Evolutionary conservation across 1,284 basidiomycete species (phyloP).

Genomic region (Cutaneotrichosporon arboriforme): DNA sequence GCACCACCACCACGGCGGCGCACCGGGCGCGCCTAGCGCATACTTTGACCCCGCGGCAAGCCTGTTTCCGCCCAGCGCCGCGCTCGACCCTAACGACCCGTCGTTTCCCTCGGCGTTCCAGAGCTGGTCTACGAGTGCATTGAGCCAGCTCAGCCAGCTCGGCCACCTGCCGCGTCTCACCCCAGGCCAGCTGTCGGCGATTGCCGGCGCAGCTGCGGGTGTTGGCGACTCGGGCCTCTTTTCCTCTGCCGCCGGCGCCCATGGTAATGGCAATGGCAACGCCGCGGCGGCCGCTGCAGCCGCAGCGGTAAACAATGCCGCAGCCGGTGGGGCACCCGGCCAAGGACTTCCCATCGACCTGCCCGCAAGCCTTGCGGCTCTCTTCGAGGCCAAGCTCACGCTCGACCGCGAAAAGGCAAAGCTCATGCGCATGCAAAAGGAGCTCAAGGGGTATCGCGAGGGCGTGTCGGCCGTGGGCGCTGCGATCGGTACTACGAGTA

Average conservation of each 20-base stretch:
- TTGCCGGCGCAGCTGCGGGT: conserved; percentile 40
- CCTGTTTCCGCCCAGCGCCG: conserved; percentile 13
- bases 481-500: not conserved
- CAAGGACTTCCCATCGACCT: conserved; percentile 35
- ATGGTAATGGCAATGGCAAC: not conserved
- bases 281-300: conserved; percentile 37
- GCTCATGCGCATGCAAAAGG: conserved; percentile 45
- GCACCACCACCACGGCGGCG: not conserved
- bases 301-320: conserved; percentile 22
- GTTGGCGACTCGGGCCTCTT: conserved; percentile 30
- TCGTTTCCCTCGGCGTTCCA: conserved; percentile 32
- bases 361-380: conserved; percentile 40
- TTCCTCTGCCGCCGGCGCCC: conserved; percentile 8
- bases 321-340: not conserved
- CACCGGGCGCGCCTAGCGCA: not conserved
- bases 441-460: conserved; percentile 44
- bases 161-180: conserved; percentile 38
- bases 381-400: conserved; percentile 47
- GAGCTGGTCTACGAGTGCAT: conserved; percentile 37
- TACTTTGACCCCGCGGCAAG: conserved; percentile 14
- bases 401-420: conserved; percentile 47
- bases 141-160: conserved; percentile 32
- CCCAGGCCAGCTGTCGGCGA: conserved; percentile 35
- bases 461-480: conserved; percentile 16
- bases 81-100: conserved; percentile 27